These are phyloP conservation scores for Microstroma glucosiphilum DNA, from an alignment of 1,284 basidiomycete genomes.

Conservation along the genomic window DNA sequence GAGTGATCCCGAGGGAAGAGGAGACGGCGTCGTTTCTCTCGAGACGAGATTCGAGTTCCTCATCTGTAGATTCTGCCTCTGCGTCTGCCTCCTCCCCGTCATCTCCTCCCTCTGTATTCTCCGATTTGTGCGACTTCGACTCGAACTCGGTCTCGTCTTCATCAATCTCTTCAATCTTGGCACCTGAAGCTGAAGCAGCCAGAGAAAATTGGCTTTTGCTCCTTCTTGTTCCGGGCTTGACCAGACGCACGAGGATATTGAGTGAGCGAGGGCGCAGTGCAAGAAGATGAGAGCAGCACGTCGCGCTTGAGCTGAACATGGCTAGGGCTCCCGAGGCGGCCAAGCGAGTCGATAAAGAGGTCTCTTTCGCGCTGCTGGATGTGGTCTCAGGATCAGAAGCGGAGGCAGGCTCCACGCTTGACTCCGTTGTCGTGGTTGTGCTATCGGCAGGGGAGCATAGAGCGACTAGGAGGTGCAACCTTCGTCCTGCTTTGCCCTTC, in stretches of 20 bases:
- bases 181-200: background rate
- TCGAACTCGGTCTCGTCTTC: background rate
- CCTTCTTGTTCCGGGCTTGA: conserved; percentile 3
- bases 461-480: conserved; percentile 9
- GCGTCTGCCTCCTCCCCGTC: background rate
- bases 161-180: background rate
- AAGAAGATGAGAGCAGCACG: conserved; percentile 6
- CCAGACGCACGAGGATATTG: conserved; percentile 3
- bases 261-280: conserved; percentile 3
- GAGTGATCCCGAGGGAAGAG: background rate
- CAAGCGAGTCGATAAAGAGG: conserved; percentile 2
- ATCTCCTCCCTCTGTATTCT: background rate
- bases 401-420: background rate
- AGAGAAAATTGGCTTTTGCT: background rate
- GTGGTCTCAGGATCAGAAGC: too few relatives aligned
- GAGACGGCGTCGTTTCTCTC: conserved; percentile 4
- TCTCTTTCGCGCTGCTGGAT: conserved; percentile 4
- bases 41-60: conserved; percentile 8
- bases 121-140: too few relatives aligned
- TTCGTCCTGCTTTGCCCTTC: background rate
- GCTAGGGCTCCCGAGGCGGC: background rate
- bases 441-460: conserved; percentile 5
- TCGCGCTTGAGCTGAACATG: background rate
- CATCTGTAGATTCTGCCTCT: background rate
- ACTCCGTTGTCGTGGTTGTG: background rate